Base-by-base conservation (phyloP, 768 basidiomycete species). In the Kwoniella europaea region DNA sequence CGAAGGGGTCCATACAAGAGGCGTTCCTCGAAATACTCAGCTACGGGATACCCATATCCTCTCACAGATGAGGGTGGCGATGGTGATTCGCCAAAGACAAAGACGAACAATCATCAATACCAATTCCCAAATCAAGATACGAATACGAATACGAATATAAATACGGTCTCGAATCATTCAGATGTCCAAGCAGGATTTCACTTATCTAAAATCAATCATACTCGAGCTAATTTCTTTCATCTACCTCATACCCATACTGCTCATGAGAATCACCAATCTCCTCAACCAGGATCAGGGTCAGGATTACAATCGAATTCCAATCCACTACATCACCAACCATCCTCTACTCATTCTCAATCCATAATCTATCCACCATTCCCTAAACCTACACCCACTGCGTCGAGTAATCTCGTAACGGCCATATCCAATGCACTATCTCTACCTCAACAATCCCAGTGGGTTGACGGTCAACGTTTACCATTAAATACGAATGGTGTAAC, bases 1-100 rank as follows among this genome's bases (percentile, higher is more conserved):
- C 24, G 1, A 44, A 78, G 77, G 10, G 78, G 78, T n/a, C 78
- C 78, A 29, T 79, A 79, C 71, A 79, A 75, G 56, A 68, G 78
- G 22, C 72, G 78, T 13, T 53, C 55, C 3, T 73, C 71, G 7
- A 71, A 62, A 60, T 72, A 68, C 44, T 20, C 59, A 20, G 29
- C 54, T 15, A 58, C 29, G 16, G 42, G 61, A 43, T 5, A 15
- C 46, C 46, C 46, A 15, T 15, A 50, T 50, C 46, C 46, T 13
- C 46, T 18, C 18, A 10, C 46, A 50, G 5, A 15, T 50, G 46
- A 50, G 16, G 46, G 13, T 15, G 46, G 46, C 10, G 5, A 15
- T 50, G 18, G 46, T 18, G 46, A 1, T 50, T 35, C 35, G 35
- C 35, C 1, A 7, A 35, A 35, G 35, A 50, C 46, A 15, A 50